These are phyloP conservation scores for Mimosa pudica DNA, from an alignment of 306 rosid genomes.

Conservation along the genomic window DNA sequence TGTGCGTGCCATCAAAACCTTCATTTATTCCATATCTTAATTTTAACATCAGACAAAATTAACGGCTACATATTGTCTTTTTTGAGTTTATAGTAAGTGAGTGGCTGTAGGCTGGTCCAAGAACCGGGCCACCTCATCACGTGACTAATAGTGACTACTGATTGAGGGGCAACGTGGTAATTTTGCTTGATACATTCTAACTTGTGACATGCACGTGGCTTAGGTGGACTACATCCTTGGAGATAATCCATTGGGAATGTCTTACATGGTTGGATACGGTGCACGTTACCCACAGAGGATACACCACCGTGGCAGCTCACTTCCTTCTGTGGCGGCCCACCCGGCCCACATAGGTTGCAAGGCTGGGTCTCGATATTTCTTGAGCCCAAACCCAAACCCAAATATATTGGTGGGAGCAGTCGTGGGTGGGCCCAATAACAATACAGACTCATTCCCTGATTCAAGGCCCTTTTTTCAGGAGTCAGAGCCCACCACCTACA, in stretches of 20 bases:
- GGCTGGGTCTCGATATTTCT: slow-evolving; percentile 67
- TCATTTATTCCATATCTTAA: too few species aligned
- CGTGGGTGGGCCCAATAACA: slow-evolving; percentile 84
- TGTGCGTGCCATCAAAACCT: neutral
- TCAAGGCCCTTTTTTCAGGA: slow-evolving; percentile 90
- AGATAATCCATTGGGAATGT: slow-evolving; percentile 86
- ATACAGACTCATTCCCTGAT: slow-evolving; percentile 76
- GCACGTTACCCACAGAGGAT: slow-evolving; percentile 84
- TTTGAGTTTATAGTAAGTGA: neutral
- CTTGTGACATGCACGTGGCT: slow-evolving; percentile 32
- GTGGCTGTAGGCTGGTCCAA: slow-evolving; percentile 8
- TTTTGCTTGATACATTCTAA: neutral
- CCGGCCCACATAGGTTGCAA: slow-evolving; percentile 81
- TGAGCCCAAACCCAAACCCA: slow-evolving; percentile 82
- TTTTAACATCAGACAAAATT: slow-evolving; percentile 37
- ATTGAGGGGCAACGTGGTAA: neutral
- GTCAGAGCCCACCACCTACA: slow-evolving; percentile 93
- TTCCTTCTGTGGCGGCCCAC: slow-evolving; percentile 74
- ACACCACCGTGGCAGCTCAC: slow-evolving; percentile 85
- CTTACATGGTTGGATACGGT: slow-evolving; percentile 98
- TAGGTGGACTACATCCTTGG: slow-evolving; percentile 96
- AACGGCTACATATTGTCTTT: slow-evolving; percentile 63
- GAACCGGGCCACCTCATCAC: neutral
- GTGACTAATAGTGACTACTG: neutral
- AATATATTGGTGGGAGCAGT: slow-evolving; percentile 79